Base-by-base conservation (phyloP, 2,329 filamentous ascomycete genomes). In the Aspergillus calidoustus region DNA sequence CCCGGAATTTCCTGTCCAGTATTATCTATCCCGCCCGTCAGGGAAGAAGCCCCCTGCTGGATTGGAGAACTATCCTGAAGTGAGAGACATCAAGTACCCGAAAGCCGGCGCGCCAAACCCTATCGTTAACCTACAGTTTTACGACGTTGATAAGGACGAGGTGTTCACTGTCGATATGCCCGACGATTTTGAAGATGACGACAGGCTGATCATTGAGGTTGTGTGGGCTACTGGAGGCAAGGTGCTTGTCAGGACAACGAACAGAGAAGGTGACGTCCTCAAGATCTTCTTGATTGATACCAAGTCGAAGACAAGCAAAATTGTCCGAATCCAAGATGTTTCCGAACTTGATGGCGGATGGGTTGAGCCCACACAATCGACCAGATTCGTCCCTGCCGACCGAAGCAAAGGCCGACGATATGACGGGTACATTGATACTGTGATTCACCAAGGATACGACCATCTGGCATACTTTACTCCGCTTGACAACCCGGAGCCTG, bases 51-150 rank as follows among this genome's bases (percentile, higher is more conserved):
- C 92, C 4, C 76, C 81, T 8, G 79, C 84, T 1, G 93, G 92
- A 22, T 86, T 96, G 67, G 93, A 97, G 74, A 88, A 87, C 56
- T 99, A 99, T 73, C 95, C 95, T 0, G 93, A 98, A 72, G 89
- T 94, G 41, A 87, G 90, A 65, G 82, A 93, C 69, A 96, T 99
- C 85, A 99, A 99, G 77, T 99, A 99, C 71, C 96, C 95, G 52
- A 98, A 98, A 77, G 91, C 95, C 22, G 96, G 95, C 3, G 89
- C 93, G 2, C 93, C 94, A 51, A 99, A 99, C 75, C 95, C 95
- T 0, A 87, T 91, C 15, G 94, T 99, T 4, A 88, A 92, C 63
- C 80, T 99, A 34, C 85, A 91, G 58, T 96, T 98, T 77, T 98
- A 94, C 76, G 93, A 98, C 68, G 82, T 97, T 22, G 83, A 83